phyloP scores from a whole-genome alignment of 1,284 basidiomycete species.

The Ustilago esculenta region DNA sequence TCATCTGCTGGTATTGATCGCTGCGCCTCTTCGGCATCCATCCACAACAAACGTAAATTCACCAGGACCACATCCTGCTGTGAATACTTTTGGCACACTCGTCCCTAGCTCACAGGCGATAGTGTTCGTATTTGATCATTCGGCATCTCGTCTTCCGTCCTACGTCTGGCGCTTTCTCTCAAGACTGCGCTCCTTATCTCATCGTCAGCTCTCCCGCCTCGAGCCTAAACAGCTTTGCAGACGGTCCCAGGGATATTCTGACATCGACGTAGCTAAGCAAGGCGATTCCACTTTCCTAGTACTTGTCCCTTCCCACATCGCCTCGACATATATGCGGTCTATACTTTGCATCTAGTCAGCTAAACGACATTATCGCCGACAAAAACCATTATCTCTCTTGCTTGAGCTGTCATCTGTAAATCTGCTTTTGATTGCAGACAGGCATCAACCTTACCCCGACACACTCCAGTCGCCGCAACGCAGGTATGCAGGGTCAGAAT shows the following conservation, averaged over 20 bases:
- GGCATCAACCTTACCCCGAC: too few relatives aligned
- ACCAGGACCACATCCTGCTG: too few relatives aligned
- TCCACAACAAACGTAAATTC: too few relatives aligned
- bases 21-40: too few relatives aligned
- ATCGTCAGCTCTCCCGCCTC: constrained; percentile 21
- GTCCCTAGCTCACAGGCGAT: too few relatives aligned
- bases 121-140: not conserved
- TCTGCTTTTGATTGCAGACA: too few relatives aligned
- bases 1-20: too few relatives aligned
- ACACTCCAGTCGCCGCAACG: not conserved
- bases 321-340: constrained; percentile 1
- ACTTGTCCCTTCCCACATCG: not conserved
- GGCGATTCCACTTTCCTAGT: not conserved
- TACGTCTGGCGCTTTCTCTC: constrained; percentile 4
- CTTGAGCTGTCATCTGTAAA: too few relatives aligned
- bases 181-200: constrained; percentile 4
- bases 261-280: constrained; percentile 11
- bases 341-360: not conserved
- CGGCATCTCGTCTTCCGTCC: not conserved
- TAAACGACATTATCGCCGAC: not conserved
- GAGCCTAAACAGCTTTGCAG: constrained; percentile 4
- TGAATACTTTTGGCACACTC: not conserved
- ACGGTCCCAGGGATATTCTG: constrained; percentile 23
- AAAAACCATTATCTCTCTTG: too few relatives aligned
- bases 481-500: constrained; percentile 34